Base-by-base conservation (phyloP, 257 asterid genomes). In the Gardenia jasminoides region DNA sequence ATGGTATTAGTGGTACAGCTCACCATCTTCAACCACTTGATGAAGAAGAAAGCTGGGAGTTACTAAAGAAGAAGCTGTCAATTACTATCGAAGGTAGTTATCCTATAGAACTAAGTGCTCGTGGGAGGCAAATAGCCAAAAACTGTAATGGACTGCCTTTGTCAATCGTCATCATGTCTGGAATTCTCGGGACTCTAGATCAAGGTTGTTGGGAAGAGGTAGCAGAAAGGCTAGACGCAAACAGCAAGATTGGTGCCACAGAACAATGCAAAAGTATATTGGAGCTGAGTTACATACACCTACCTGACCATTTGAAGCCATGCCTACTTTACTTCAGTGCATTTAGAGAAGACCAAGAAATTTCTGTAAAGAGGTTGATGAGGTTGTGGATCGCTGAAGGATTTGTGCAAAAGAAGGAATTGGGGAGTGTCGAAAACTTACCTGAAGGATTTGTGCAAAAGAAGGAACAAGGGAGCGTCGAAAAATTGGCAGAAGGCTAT, bases 21-120 rank as follows among this genome's bases (percentile, higher is more conserved):
- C 13, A 24, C 15, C 31, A 5, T 59, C 44, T 73, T 73, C 31
- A 31, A 6, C 66, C 10, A 13, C 67, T 73, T 17, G 52, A 31
- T 30, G 31, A 73, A 17, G 66, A 73, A 50, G 77, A 73, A 20
- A 30, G 67, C 9, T 73, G 77, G 77, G 77, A 50, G 5, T 19
- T 73, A 52, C 46, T 52, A 46, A 66, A 73, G 16, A 73, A 50
- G 48, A 73, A 52, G 31, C 31, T 73, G 19, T 9, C 39, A 36
- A 36, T 1, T 13, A 0, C 3, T 6, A 10, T 0, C 33, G n/a
- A n/a, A 22, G 16, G 20, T 17, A 24, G 20, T 3, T 19, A 17
- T 15, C 44, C 17, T 52, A 2, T 22, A 2, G 67, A 10, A 52
- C 64, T 62, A 1, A 1, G 0, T 30, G 77, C 28, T 30, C 36